A percentile compares a stretch with the other conserved stretches of the same genome.
phyloP scores from a whole-genome alignment of 805 yeast species.

The Tetrapisispora pingtungensis region DNA sequence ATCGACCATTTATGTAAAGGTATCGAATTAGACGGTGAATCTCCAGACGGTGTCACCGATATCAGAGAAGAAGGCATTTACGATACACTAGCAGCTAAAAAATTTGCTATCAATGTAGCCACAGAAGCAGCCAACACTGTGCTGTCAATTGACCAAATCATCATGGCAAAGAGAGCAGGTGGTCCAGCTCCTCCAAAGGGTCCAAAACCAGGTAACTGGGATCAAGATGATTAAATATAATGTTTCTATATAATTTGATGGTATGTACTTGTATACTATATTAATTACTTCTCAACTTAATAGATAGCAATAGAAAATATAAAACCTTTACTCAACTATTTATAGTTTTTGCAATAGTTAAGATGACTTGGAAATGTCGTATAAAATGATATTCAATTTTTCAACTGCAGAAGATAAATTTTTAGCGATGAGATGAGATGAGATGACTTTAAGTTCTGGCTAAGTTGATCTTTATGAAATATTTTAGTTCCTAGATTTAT shows the following conservation, averaged over 20 bases:
- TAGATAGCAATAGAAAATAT: background rate
- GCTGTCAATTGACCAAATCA: conserved; percentile 83
- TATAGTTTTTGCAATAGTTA: no score
- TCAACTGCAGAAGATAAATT: background rate
- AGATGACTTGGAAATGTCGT: background rate
- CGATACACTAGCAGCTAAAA: conserved; percentile 73
- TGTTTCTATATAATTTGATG: background rate
- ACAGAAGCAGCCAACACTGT: conserved; percentile 86
- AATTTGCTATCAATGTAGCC: conserved; percentile 83
- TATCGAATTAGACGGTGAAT: conserved; percentile 72
- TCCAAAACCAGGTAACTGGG: conserved; percentile 91
- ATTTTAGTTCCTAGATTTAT: no score
- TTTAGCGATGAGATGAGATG: conserved; percentile 4
- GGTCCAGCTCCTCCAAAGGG: conserved; percentile 89
- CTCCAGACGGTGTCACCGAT: conserved; percentile 59
- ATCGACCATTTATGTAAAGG: conserved; percentile 37
- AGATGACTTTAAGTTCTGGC: conserved; percentile 6
- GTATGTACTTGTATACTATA: background rate
- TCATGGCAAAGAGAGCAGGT: conserved; percentile 98
- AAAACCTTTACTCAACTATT: no score
- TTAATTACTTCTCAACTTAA: background rate
- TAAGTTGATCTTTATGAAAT: no score
- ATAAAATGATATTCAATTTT: background rate
- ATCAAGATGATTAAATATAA: conserved; percentile 63
- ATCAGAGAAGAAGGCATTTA: conserved; percentile 58